A percentile compares a stretch with the other conserved stretches of the same genome.
Evolutionary conservation across 495 filamentous ascomycete genomes (phyloP).

Genomic region (Trichocladium uniseriatum): DNA sequence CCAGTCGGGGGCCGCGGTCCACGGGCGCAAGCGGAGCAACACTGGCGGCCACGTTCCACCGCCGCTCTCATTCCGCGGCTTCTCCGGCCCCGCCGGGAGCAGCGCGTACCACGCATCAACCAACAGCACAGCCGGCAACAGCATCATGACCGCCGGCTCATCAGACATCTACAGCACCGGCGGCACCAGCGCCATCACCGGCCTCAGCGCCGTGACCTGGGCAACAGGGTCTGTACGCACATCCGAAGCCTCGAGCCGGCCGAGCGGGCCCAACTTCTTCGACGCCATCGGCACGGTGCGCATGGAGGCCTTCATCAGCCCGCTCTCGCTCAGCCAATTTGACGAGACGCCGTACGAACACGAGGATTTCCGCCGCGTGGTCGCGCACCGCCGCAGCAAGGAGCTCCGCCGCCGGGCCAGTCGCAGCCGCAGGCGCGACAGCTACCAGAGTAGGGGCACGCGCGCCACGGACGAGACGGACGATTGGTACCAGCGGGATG

Average conservation of each 20-base stretch:
- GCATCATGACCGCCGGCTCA: slow-evolving; percentile 46
- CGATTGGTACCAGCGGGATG: slow-evolving; percentile 38
- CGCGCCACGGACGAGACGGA: slow-evolving; percentile 36
- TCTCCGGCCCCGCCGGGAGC: slow-evolving; percentile 52
- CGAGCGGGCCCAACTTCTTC: slow-evolving; percentile 48
- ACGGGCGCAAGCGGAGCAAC: slow-evolving; percentile 76
- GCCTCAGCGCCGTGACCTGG: slow-evolving; percentile 35
- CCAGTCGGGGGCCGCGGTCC: slow-evolving; percentile 33
- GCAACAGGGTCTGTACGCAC: slow-evolving; percentile 42
- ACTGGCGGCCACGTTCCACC: slow-evolving; percentile 63
- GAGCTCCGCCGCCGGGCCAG: slow-evolving; percentile 41
- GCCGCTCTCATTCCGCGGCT: slow-evolving; percentile 59
- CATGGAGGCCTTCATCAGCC: slow-evolving; percentile 91
- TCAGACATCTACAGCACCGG: slow-evolving; percentile 47
- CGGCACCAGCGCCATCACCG: slow-evolving; percentile 22
- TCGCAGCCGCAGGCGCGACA: slow-evolving; percentile 42
- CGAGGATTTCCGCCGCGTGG: slow-evolving; percentile 35
- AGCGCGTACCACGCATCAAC: slow-evolving; percentile 32
- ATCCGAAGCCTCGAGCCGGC: slow-evolving; percentile 52
- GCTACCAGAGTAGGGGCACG: slow-evolving; percentile 38
- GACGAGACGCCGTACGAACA: slow-evolving; percentile 40
- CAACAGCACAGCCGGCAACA: slow-evolving; percentile 44
- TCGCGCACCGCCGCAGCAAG: slow-evolving; percentile 40
- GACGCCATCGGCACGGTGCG: slow-evolving; percentile 81
- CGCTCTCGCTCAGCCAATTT: slow-evolving; percentile 35